A percentile compares a stretch with the other conserved stretches of the same genome.
These are phyloP conservation scores for Rosa hybrid DNA, from an alignment of 331 rosid genomes.

Conservation along the genomic window DNA sequence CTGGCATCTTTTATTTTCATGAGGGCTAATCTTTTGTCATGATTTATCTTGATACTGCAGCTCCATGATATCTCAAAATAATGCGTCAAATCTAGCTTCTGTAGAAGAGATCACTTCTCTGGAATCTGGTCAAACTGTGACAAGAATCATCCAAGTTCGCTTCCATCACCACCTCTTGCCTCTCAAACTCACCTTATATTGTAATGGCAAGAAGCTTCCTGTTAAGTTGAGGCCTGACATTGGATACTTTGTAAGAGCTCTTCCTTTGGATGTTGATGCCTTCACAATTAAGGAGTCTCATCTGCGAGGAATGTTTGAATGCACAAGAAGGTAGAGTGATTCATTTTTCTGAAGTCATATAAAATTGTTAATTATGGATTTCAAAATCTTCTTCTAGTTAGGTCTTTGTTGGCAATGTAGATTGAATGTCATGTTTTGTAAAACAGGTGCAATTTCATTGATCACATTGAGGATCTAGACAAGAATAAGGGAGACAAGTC, in stretches of 20 bases:
- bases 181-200: slow-evolving; percentile 71
- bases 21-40: slow-evolving; percentile 1
- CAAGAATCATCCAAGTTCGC: slow-evolving; percentile 63
- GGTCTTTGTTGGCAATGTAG: slow-evolving; percentile 23
- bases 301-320: slow-evolving; percentile 97
- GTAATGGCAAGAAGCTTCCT: slow-evolving; percentile 65
- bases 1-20: not conserved
- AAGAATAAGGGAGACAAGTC: slow-evolving; percentile 43
- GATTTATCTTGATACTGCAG: slow-evolving; percentile 51
- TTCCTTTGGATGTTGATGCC: slow-evolving; percentile 57
- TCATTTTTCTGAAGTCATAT: not conserved
- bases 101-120: slow-evolving; percentile 71
- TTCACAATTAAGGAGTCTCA: slow-evolving; percentile 68
- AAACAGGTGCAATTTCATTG: slow-evolving; percentile 74
- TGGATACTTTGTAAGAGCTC: slow-evolving; percentile 83
- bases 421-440: slow-evolving; percentile 27
- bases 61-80: slow-evolving; percentile 39
- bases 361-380: not conserved
- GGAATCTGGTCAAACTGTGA: slow-evolving; percentile 69
- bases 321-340: slow-evolving; percentile 68
- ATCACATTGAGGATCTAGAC: slow-evolving; percentile 67
- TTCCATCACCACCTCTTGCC: slow-evolving; percentile 97
- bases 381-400: not conserved
- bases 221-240: slow-evolving; percentile 88
- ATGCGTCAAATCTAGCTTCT: slow-evolving; percentile 49